Base-by-base conservation (phyloP, 306 rosid genomes). In the Biancaea sappan region DNA sequence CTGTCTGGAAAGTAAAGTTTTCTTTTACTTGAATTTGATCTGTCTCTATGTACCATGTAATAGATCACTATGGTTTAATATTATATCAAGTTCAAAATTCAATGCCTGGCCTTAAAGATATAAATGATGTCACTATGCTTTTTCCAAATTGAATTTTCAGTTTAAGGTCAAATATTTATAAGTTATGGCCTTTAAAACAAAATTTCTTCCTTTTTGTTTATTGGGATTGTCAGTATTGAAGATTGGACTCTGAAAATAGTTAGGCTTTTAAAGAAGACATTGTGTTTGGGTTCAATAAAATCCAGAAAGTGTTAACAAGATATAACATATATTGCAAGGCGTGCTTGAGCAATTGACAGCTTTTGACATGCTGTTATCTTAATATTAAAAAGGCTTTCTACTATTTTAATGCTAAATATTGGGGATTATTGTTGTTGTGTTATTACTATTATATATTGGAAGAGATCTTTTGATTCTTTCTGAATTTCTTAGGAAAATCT, bases 11-110 rank as follows among this genome's bases (percentile, higher is more conserved):
- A 54, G 80, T 57, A 40, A 64, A 62, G 37, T 28, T 19, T 32
- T 50, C 79, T 24, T 26, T 56, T 54, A 18, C 79, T 57, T 69
- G 69, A 77, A 76, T 64, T 72, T 41, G 31, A 56, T 74, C 61
- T 75, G 41, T 72, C 61, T 77, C 22, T 12, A 26, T 65, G 38
- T 72, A 47, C 71, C 44, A 47, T 48, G 62, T 74, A 29, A 72
- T 81, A 11, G 21, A 72, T 61, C 80, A 56, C 26, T 64, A 47
- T 44, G 51, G 28, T 69, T 46, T 56, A 70, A 71, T 67, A 67
- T 70, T 74, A 51, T 67, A 32, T 35, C 15, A 72, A 46, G 74
- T 25, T 71, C 46, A 53, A 67, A 71, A 73, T 40, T 71, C 59
- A 6, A 32, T 22, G 69, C 19, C 35, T 38, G 69, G 32, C 69